These are phyloP conservation scores for Sarocladiaceae sp. DNA, from an alignment of 2,329 filamentous ascomycete genomes.

Conservation along the genomic window DNA sequence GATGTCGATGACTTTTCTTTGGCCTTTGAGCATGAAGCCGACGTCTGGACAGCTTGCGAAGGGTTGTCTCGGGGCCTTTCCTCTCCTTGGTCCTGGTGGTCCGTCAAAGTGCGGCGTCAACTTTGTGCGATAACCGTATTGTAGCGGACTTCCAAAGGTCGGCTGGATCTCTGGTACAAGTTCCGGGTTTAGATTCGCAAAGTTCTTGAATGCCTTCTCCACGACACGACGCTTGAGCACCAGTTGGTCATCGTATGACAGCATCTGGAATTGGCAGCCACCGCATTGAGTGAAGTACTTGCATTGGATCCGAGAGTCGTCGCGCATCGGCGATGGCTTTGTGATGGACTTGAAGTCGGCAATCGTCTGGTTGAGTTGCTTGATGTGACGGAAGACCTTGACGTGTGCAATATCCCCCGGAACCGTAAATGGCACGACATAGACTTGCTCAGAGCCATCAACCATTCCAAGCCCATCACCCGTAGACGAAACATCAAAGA, in stretches of 20 bases:
- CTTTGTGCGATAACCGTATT: constrained; percentile 95
- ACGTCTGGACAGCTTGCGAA: constrained; percentile 70
- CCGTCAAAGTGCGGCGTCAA: constrained; percentile 94
- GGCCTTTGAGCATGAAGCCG: constrained; percentile 88
- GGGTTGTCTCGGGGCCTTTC: constrained; percentile 36
- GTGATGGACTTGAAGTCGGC: constrained; percentile 80
- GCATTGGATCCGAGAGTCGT: constrained; percentile 74
- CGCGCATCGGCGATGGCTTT: constrained; percentile 68
- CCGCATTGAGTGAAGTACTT: constrained; percentile 84
- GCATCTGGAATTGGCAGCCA: constrained; percentile 97
- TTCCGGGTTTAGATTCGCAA: constrained; percentile 74
- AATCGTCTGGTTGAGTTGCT: constrained; percentile 62
- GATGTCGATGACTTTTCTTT: constrained; percentile 78
- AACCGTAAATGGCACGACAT: constrained; percentile 82
- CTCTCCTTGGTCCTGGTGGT: constrained; percentile 48
- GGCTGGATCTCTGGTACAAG: constrained; percentile 72
- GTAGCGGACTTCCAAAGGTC: constrained; percentile 84
- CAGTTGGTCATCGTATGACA: constrained; percentile 83
- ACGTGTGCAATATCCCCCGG: constrained; percentile 79
- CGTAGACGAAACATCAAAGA: constrained; percentile 80
- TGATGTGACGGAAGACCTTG: constrained; percentile 72
- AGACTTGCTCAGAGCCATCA: constrained; percentile 62
- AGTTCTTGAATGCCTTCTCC: constrained; percentile 88
- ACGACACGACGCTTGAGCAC: constrained; percentile 80
- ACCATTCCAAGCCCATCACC: constrained; percentile 82